Evolutionary conservation across 225 moss, liverwort and hornwort species (phyloP).

Genomic region (Marchantia polymorpha): DNA sequence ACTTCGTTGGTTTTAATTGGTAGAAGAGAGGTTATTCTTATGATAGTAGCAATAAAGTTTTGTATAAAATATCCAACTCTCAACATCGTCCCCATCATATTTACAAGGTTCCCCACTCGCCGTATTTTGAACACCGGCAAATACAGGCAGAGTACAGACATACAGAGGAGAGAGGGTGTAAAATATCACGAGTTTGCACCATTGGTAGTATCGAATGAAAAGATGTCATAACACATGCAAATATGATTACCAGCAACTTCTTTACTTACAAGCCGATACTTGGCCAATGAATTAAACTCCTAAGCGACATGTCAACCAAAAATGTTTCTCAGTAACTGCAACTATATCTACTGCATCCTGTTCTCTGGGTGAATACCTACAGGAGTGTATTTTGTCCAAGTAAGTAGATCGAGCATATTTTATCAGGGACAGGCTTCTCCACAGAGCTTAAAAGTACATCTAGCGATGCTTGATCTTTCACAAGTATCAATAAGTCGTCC

Average conservation of each 20-base stretch:
- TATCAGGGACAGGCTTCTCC: constrained; percentile 17
- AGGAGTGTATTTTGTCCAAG: constrained; percentile 8
- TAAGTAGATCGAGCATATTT: neutral
- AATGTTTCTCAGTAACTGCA: constrained; percentile 16
- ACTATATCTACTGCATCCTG: constrained; percentile 20
- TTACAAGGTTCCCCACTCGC: too few relatives aligned
- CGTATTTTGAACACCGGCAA: too few relatives aligned
- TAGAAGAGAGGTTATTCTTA: too few relatives aligned
- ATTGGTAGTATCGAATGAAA: neutral
- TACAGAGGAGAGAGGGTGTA: too few relatives aligned
- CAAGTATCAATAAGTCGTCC: constrained; percentile 1
- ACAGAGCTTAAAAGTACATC: constrained; percentile 8
- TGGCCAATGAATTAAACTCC: constrained; percentile 20
- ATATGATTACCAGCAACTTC: constrained; percentile 9
- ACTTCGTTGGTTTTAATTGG: too few relatives aligned
- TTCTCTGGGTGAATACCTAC: constrained; percentile 7
- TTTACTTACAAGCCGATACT: constrained; percentile 24
- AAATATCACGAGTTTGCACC: too few relatives aligned
- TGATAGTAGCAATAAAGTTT: too few relatives aligned
- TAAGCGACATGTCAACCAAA: constrained; percentile 14
- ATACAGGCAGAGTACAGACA: too few relatives aligned
- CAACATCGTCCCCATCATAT: too few relatives aligned
- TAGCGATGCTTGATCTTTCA: neutral
- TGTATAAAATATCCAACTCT: too few relatives aligned
- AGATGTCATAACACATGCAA: neutral